Evolutionary conservation across 2,329 filamentous ascomycete species (phyloP).

Genomic region (Phialophora macrospora): DNA sequence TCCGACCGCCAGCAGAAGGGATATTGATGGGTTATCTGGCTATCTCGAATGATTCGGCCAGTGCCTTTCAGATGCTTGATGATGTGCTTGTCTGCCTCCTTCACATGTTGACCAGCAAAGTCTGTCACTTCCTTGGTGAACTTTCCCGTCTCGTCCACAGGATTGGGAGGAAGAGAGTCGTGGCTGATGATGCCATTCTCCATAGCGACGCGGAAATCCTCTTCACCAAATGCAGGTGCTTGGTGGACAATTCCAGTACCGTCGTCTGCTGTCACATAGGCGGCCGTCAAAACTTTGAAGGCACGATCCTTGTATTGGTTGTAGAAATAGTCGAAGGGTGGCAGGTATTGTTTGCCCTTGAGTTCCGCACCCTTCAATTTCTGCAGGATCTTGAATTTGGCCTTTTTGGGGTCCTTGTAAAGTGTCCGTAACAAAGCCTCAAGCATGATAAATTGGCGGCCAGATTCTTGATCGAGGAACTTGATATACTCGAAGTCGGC

Average conservation of each 20-base stretch:
- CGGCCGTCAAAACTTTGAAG: slow-evolving; percentile 77
- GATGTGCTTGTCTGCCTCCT: slow-evolving; percentile 84
- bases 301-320: slow-evolving; percentile 79
- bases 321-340: slow-evolving; percentile 81
- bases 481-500: slow-evolving; percentile 82
- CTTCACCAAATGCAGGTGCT: slow-evolving; percentile 85
- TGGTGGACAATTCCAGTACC: slow-evolving; percentile 90
- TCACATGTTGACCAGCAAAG: slow-evolving; percentile 82
- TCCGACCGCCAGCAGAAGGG: slow-evolving; percentile 87
- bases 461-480: slow-evolving; percentile 75
- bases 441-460: slow-evolving; percentile 77
- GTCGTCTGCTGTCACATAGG: slow-evolving; percentile 81
- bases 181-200: slow-evolving; percentile 75
- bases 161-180: slow-evolving; percentile 75
- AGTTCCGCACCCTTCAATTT: slow-evolving; percentile 79
- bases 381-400: slow-evolving; percentile 77
- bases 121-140: slow-evolving; percentile 75
- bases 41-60: slow-evolving; percentile 76
- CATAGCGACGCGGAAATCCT: slow-evolving; percentile 81
- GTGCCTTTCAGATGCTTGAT: slow-evolving; percentile 78
- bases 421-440: slow-evolving; percentile 76
- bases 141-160: slow-evolving; percentile 77
- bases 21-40: slow-evolving; percentile 81
- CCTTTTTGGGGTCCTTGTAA: slow-evolving; percentile 92
- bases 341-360: slow-evolving; percentile 80